phyloP scores from a whole-genome alignment of 2,329 filamentous ascomycete species.

The Biscogniauxia mediterranea region DNA sequence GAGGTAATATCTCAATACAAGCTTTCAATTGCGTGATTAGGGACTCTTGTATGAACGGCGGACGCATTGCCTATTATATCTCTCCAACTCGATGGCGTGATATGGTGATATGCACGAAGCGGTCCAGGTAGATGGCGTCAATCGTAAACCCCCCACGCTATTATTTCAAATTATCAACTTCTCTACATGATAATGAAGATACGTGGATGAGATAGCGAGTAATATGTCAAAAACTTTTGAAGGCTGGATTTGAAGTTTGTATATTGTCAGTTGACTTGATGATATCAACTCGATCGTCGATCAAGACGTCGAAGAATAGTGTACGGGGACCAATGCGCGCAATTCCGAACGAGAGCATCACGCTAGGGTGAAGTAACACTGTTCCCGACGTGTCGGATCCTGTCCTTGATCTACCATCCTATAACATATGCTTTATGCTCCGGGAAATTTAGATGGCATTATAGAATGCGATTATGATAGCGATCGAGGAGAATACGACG shows the following conservation, averaged over 20 bases:
- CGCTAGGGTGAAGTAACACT: background rate
- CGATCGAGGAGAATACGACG: background rate
- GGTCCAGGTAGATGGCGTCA: background rate
- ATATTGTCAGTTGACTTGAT: background rate
- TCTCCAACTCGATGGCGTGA: slow-evolving; percentile 18
- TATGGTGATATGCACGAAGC: slow-evolving; percentile 21
- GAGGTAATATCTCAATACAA: slow-evolving; percentile 12
- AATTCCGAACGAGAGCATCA: background rate
- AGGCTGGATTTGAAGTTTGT: background rate
- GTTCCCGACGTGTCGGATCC: background rate
- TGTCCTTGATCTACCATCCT: background rate
- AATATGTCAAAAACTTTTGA: background rate
- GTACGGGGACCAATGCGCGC: background rate
- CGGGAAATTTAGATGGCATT: background rate
- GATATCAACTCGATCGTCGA: background rate
- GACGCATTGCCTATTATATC: slow-evolving; percentile 6
- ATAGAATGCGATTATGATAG: background rate
- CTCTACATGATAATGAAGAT: background rate
- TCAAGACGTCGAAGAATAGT: background rate
- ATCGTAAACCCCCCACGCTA: background rate
- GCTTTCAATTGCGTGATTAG: slow-evolving; percentile 20
- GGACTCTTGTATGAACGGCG: slow-evolving; percentile 9
- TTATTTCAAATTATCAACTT: background rate
- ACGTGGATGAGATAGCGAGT: too few relatives aligned
- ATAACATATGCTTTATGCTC: background rate